phyloP scores from a whole-genome alignment of 2,329 filamentous ascomycete genomes.

The Hymenotorrendiella dingleyae region DNA sequence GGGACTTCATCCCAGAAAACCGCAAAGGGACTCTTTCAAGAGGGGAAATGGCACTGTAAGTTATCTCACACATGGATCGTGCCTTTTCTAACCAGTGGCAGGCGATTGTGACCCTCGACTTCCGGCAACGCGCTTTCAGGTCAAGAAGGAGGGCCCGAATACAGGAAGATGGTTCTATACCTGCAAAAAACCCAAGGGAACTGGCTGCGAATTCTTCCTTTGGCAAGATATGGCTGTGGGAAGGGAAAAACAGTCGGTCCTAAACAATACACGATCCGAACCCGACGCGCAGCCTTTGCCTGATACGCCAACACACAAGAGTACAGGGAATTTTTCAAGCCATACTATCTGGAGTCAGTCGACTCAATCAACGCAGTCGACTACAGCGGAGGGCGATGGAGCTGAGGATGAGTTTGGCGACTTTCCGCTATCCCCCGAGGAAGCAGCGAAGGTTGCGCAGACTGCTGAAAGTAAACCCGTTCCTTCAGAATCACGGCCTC shows the following conservation, averaged over 20 bases:
- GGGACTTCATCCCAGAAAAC: no score
- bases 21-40: constrained; percentile 30
- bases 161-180: constrained; percentile 48
- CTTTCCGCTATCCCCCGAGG: constrained; percentile 19
- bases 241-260: constrained; percentile 39
- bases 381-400: no score
- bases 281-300: constrained; percentile 9
- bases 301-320: constrained; percentile 11
- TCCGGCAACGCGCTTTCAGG: constrained; percentile 43
- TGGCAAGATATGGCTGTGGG: constrained; percentile 48
- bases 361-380: background rate
- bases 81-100: constrained; percentile 18
- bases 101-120: constrained; percentile 47
- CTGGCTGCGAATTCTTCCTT: constrained; percentile 50
- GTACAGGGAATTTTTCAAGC: no score
- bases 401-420: constrained; percentile 26
- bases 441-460: constrained; percentile 19
- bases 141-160: constrained; percentile 44
- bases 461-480: background rate
- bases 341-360: no score
- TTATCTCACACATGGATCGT: background rate
- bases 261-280: constrained; percentile 42
- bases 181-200: constrained; percentile 41
- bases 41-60: constrained; percentile 36
- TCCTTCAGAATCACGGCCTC: background rate